Evolutionary conservation across 768 basidiomycete genomes (phyloP).

Genomic region (Asterophora lycoperdoides): DNA sequence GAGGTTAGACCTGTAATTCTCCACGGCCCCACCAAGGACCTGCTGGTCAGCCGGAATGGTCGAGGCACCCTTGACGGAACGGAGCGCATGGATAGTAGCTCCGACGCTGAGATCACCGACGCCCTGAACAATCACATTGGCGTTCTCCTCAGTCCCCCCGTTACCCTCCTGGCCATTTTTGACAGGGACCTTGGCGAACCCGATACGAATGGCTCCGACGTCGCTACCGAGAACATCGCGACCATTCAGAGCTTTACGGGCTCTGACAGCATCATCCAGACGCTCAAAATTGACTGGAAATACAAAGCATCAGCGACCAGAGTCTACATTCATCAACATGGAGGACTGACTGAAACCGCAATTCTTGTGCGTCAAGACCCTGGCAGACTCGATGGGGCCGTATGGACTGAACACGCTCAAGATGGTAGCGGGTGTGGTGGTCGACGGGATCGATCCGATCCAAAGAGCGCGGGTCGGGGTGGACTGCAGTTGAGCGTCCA

Average conservation of each 20-base stretch:
- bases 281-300: slow-evolving; percentile 90
- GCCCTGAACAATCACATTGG: slow-evolving; percentile 69
- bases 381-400: slow-evolving; percentile 94
- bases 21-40: slow-evolving; percentile 83
- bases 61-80: slow-evolving; percentile 86
- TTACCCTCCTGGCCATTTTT: slow-evolving; percentile 73
- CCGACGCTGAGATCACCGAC: slow-evolving; percentile 84
- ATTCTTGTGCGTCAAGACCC: slow-evolving; percentile 96
- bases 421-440: slow-evolving; percentile 92
- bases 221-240: slow-evolving; percentile 95
- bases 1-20: slow-evolving; percentile 93
- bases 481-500: slow-evolving; percentile 85
- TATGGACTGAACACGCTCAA: slow-evolving; percentile 96
- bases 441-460: slow-evolving; percentile 96
- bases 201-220: slow-evolving; percentile 94
- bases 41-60: slow-evolving; percentile 93
- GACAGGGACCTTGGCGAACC: slow-evolving; percentile 94
- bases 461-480: slow-evolving; percentile 94
- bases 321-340: slow-evolving; percentile 3
- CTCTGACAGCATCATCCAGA: slow-evolving; percentile 93
- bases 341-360: slow-evolving; percentile 77
- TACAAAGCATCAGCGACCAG: slow-evolving; percentile 10
- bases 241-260: slow-evolving; percentile 92
- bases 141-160: slow-evolving; percentile 56
- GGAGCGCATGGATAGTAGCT: slow-evolving; percentile 82